A percentile compares a stretch with the other conserved stretches of the same genome.
phyloP scores from a whole-genome alignment of 78 protist species.

The Dictyostelium purpureum region DNA sequence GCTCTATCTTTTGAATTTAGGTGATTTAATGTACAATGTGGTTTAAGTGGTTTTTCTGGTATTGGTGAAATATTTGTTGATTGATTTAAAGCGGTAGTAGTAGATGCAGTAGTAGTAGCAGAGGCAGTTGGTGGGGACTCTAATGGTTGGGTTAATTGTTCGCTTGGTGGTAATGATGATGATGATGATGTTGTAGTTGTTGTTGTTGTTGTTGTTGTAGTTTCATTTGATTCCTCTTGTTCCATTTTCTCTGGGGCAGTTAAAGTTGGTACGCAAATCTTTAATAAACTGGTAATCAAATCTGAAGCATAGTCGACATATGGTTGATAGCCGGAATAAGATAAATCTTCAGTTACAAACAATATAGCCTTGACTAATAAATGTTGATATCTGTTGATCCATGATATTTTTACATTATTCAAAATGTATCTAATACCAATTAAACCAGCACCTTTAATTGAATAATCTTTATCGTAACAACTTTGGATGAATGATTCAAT shows the following conservation, averaged over 20 bases:
- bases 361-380: constrained; percentile 75
- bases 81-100: neutral
- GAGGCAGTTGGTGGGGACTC: neutral
- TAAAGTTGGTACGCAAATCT: constrained; percentile 44
- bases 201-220: neutral
- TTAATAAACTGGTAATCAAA: constrained; percentile 26
- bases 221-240: neutral
- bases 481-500: neutral
- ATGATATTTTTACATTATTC: constrained; percentile 21
- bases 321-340: constrained; percentile 52
- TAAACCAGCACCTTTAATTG: constrained; percentile 22
- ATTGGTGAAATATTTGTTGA: neutral
- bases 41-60: constrained; percentile 3
- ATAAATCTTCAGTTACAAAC: constrained; percentile 72
- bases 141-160: neutral
- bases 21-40: constrained; percentile 17
- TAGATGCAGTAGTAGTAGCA: neutral
- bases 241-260: constrained; percentile 11
- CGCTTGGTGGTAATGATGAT: neutral
- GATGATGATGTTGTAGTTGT: neutral
- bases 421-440: constrained; percentile 60
- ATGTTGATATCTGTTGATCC: constrained; percentile 49
- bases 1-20: neutral
- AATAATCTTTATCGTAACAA: constrained; percentile 19
- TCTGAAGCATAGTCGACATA: constrained; percentile 59